Percentiles rank a stretch among this genome's conserved stretches.
Conservation (phyloP, 2,329 filamentous ascomycete genomes). For the Pestalotiopsis sp. region DNA sequence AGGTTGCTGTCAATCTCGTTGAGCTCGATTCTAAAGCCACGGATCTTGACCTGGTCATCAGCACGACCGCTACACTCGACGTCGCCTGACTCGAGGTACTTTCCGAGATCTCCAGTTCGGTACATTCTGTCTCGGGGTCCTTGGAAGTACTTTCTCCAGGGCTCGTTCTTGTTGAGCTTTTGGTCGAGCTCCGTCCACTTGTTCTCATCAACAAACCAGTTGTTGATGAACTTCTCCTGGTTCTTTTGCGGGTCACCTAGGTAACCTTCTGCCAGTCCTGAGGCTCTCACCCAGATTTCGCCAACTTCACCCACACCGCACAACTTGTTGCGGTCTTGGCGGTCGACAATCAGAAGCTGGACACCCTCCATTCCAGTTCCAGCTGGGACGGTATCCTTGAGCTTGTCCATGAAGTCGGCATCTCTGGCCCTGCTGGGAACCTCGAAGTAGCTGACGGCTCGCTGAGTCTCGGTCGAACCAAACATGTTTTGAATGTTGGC, state of each 20-base stretch:
- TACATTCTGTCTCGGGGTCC: constrained; percentile 88
- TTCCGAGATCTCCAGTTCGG: constrained; percentile 82
- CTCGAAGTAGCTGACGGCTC: constrained; percentile 71
- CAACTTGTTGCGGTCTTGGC: constrained; percentile 57
- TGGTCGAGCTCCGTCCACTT: constrained; percentile 70
- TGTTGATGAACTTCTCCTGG: constrained; percentile 75
- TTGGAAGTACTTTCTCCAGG: constrained; percentile 78
- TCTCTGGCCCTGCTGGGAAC: constrained; percentile 65
- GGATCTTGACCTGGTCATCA: constrained; percentile 93
- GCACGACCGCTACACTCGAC: constrained; percentile 65
- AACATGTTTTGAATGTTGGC: constrained; percentile 83
- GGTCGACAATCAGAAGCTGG: constrained; percentile 73
- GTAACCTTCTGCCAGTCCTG: constrained; percentile 77
- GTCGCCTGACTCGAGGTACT: constrained; percentile 30
- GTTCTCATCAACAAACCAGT: constrained; percentile 82
- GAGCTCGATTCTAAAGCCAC: constrained; percentile 93
- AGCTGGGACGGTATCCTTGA: constrained; percentile 72
- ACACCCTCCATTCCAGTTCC: constrained; percentile 77
- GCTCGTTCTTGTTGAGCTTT: constrained; percentile 58
- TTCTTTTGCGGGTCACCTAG: constrained; percentile 63
- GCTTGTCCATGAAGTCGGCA: constrained; percentile 60
- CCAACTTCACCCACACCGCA: constrained; percentile 71
- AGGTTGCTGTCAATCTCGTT: constrained; percentile 89
- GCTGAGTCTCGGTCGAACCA: constrained; percentile 86
- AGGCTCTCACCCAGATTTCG: constrained; percentile 74